Base-by-base conservation (phyloP, 495 filamentous ascomycete genomes). In the Parathielavia appendiculata region DNA sequence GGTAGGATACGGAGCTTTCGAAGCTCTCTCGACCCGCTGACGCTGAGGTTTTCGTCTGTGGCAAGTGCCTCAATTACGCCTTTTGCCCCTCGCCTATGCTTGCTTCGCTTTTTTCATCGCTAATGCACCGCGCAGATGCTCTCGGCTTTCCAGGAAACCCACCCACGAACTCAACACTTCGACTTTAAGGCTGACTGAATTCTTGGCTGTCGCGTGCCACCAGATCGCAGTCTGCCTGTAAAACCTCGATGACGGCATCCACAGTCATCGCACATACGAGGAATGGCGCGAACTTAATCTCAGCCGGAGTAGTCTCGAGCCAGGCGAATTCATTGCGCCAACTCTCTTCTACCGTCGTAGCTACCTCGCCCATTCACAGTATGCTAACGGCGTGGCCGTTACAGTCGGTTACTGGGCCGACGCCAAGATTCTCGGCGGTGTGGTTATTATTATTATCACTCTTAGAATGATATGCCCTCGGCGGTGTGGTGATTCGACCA, bases 321-420 rank as follows among this genome's bases (percentile, higher is more conserved):
- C 47, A 19, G 14, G 30, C 26, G n/a, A 50, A 2, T 50, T 17
- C 30, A 10, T n/a, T 30, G 16, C 5, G n/a, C 54, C 56, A 19
- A 64, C 60, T 2, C 46, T 58, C 26, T 70, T 69, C 41, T 61
- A 54, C 50, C 66, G 66, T 45, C 36, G 17, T 11, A 47, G 43
- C 1, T 70, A 69, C 51, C 7, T 35, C 11, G 54, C 55, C 23
- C 51, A 26, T 35, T 8, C 59, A 10, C 64, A 65, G 47, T 70
- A 69, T 45, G 64, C 64, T 8, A 54, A 64, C 13, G 59, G 63
- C n/a, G 52, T 69, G n/a, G 58, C 61, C 4, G 68, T 70, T 49
- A 36, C 63, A 0, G 66, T 63, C 20, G 69, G 65, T 5, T 69
- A 69, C 51, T 72, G 64, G 70, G 64, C 63, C 51, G 68, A 66